Evolutionary conservation across 108 stramenopile species (phyloP).

Genomic region (Asterionellopsis glacialis): DNA sequence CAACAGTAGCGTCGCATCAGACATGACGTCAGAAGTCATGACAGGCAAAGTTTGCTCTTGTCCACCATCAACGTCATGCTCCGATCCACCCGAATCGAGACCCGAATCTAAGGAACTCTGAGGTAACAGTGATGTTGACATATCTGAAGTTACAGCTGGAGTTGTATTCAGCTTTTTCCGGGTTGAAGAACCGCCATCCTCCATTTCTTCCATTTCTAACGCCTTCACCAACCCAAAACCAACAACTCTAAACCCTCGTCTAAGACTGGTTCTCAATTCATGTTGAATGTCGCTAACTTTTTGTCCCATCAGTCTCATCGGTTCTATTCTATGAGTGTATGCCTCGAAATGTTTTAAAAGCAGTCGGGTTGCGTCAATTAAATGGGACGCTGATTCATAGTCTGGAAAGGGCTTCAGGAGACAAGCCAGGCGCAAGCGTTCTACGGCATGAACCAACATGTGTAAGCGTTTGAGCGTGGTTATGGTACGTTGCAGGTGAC

Average conservation of each 20-base stretch:
- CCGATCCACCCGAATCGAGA: conserved; percentile 10
- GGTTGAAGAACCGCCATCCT: background rate
- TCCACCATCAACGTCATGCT: conserved; percentile 15
- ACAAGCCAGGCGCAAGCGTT: conserved; percentile 78
- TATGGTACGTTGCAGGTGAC: conserved; percentile 93
- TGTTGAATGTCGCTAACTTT: conserved; percentile 54
- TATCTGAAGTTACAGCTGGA: background rate
- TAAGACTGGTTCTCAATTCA: conserved; percentile 52
- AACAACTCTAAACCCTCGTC: conserved; percentile 57
- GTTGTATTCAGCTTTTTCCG: background rate
- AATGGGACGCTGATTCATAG: conserved; percentile 84
- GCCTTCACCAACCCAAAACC: conserved; percentile 47
- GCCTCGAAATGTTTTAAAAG: conserved; percentile 82
- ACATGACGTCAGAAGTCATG: conserved; percentile 58
- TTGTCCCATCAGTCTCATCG: conserved; percentile 53
- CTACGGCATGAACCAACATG: conserved; percentile 95
- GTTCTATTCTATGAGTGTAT: conserved; percentile 59
- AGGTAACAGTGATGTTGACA: background rate
- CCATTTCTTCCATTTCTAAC: conserved; percentile 27
- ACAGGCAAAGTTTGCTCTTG: conserved; percentile 22
- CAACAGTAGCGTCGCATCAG: conserved; percentile 89
- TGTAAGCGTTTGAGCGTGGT: conserved; percentile 96
- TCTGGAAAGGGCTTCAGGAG: conserved; percentile 53
- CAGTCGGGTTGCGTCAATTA: conserved; percentile 89
- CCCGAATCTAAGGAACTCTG: conserved; percentile 3